phyloP scores from a whole-genome alignment of 2,329 filamentous ascomycete species.

The Intubia oerlemansii region DNA sequence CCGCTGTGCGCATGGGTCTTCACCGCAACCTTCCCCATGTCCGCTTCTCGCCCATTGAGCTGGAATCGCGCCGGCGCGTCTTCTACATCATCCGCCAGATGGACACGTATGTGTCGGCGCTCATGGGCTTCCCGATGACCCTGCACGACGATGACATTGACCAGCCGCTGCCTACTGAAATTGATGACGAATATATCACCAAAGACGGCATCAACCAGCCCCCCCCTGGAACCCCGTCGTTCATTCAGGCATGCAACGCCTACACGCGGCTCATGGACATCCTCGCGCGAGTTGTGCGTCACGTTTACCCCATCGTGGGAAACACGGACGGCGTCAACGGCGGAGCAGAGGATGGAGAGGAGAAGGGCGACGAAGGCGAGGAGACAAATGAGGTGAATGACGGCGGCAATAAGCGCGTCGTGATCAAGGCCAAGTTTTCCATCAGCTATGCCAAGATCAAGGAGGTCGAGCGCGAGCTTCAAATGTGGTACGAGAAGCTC shows the following conservation, averaged over 20 bases:
- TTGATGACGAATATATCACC: constrained; percentile 48
- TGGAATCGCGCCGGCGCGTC: constrained; percentile 39
- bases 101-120: constrained; percentile 47
- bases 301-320: constrained; percentile 42
- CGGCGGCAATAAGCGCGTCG: too few relatives aligned
- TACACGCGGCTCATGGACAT: constrained; percentile 42
- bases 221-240: constrained; percentile 32
- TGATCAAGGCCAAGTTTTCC: constrained; percentile 29
- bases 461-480: constrained; percentile 41
- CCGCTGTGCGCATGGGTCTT: constrained; percentile 55
- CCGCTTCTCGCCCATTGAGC: constrained; percentile 38
- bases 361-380: too few relatives aligned
- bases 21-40: constrained; percentile 50
- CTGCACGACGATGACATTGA: constrained; percentile 44
- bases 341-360: too few relatives aligned
- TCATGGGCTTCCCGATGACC: constrained; percentile 44
- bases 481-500: constrained; percentile 42
- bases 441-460: constrained; percentile 43
- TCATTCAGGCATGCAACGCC: constrained; percentile 44
- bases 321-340: too few relatives aligned
- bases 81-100: constrained; percentile 50
- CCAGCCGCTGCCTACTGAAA: constrained; percentile 39
- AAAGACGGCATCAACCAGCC: constrained; percentile 31
- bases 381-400: too few relatives aligned
- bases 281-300: constrained; percentile 40